Base-by-base conservation (phyloP, 257 asterid species). In the Jacaranda copaia region DNA sequence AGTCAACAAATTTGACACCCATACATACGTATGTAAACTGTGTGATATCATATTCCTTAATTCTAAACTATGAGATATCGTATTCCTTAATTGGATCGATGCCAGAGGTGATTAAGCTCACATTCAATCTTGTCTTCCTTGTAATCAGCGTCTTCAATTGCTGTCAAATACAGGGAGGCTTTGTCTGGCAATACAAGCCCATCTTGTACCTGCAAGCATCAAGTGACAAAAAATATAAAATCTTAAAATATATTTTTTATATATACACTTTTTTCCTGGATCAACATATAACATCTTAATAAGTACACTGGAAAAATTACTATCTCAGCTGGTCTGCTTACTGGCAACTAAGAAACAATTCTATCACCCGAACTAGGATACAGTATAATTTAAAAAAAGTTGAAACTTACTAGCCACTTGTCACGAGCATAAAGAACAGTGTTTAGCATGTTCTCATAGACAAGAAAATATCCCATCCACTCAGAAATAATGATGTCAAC, bases 61-160 rank as follows among this genome's bases (percentile, higher is more conserved):
- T 25, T 25, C 32, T 25, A 62, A 18, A 61, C 12, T 3, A 55
- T 18, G 78, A 49, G 64, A 52, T 18, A 49, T 19, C 74, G 68
- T 59, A 59, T 81, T 67, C 57, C 59, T 58, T 65, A 25, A 72
- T 68, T 46, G 2, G 80, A 82, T 64, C 51, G 61, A 74, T 11
- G 65, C 5, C 69, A 55, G 11, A 68, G 75, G 68, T 18, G 62
- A 72, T 74, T 52, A 60, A 81, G 79, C 96, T 89, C 83, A 91
- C 99, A 94, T 83, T 94, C 98, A 63, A 94, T 92, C 84, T 94
- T 94, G 80, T 94, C 98, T 81, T 91, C 98, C 86, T 94, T 94
- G 92, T 94, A 94, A 51, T 94, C 99, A 53, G 97, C 97, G 88
- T 94, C 99, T 86, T 94, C 99, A 78, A 94, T 94, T 38, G 99